A percentile compares a stretch with the other conserved stretches of the same genome.
Conservation (phyloP, 108 stramenopile species). For the Nannochloropsis salina region DNA sequence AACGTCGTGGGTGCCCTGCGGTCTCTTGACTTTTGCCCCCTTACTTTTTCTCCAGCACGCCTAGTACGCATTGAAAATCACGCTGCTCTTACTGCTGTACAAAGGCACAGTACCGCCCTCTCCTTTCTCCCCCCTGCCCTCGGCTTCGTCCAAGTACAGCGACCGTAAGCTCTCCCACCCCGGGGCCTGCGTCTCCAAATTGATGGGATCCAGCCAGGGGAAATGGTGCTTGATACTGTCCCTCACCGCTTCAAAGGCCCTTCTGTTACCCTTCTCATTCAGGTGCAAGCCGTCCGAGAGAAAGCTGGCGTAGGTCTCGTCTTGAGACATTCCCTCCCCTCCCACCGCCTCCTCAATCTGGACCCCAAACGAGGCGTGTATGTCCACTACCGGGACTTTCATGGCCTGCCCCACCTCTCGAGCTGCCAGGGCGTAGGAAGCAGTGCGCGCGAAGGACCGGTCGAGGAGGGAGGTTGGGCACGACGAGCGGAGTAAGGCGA, state of each 20-base stretch:
- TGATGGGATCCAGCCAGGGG: constrained; percentile 8
- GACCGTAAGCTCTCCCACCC: background rate
- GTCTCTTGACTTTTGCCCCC: no score
- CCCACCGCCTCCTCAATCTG: background rate
- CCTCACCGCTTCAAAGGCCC: background rate
- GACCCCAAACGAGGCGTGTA: background rate
- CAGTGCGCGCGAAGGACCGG: background rate
- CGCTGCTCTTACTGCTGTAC: constrained; percentile 6
- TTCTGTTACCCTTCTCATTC: background rate
- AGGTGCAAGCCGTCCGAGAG: background rate
- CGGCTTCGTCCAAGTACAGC: background rate
- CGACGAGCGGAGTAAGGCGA: background rate
- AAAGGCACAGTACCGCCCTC: background rate
- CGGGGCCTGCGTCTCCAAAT: background rate
- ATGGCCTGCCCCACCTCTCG: background rate
- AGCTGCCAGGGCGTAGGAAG: background rate
- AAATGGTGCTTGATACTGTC: background rate
- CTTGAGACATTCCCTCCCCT: background rate
- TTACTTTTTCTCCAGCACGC: background rate
- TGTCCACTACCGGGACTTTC: background rate
- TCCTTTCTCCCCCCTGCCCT: background rate
- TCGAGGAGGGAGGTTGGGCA: background rate
- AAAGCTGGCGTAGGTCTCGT: background rate
- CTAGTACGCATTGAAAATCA: background rate
- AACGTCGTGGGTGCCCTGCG: no score